Evolutionary conservation across 768 basidiomycete species (phyloP).

Genomic region (Lactarius tabidus): DNA sequence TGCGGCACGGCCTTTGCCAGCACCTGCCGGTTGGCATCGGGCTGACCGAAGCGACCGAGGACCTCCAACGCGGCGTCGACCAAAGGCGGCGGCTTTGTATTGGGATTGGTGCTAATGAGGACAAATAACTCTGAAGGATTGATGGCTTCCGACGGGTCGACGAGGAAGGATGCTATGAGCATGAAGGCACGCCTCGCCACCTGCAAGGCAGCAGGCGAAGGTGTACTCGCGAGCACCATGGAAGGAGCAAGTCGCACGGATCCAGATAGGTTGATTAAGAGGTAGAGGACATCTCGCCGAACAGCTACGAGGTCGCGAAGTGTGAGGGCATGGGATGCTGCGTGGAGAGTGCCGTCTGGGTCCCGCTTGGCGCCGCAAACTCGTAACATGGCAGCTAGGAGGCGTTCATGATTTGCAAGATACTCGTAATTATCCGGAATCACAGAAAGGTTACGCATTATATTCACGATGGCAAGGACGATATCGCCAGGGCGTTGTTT

Average conservation of each 20-base stretch:
- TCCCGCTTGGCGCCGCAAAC: slow-evolving; percentile 43
- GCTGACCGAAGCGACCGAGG: slow-evolving; percentile 72
- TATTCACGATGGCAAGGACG: slow-evolving; percentile 65
- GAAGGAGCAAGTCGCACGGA: slow-evolving; percentile 45
- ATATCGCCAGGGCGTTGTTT: slow-evolving; percentile 65
- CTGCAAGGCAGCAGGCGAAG: slow-evolving; percentile 35
- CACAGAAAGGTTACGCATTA: slow-evolving; percentile 84
- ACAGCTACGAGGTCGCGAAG: slow-evolving; percentile 66
- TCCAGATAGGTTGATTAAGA: slow-evolving; percentile 58
- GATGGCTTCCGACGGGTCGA: slow-evolving; percentile 63
- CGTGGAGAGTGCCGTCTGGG: slow-evolving; percentile 31
- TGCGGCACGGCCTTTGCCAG: slow-evolving; percentile 59
- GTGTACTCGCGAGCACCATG: slow-evolving; percentile 38
- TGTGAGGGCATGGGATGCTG: slow-evolving; percentile 58
- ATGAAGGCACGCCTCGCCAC: slow-evolving; percentile 58
- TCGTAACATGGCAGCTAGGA: slow-evolving; percentile 65
- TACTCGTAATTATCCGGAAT: slow-evolving; percentile 65
- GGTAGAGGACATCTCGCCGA: slow-evolving; percentile 73
- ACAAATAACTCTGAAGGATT: slow-evolving; percentile 60
- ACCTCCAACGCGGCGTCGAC: slow-evolving; percentile 80
- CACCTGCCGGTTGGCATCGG: slow-evolving; percentile 74
- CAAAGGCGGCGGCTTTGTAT: slow-evolving; percentile 52
- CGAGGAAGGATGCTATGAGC: slow-evolving; percentile 68
- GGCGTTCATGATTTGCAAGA: slow-evolving; percentile 58
- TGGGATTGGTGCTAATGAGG: slow-evolving; percentile 42